These are phyloP conservation scores for Sutorius eximius DNA, from an alignment of 1,284 basidiomycete genomes.

Conservation along the genomic window DNA sequence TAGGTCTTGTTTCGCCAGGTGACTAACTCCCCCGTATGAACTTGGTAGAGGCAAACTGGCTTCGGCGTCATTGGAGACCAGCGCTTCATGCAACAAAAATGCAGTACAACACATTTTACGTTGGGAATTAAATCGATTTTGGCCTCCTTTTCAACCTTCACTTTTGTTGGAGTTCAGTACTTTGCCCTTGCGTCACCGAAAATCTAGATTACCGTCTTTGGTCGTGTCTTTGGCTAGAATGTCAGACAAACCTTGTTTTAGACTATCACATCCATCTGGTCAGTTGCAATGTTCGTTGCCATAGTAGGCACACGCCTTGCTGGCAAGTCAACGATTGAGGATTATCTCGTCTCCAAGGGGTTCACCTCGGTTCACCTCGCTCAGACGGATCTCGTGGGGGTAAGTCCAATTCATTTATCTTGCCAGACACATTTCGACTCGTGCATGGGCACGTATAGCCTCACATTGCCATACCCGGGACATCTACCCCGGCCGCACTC, in stretches of 20 bases:
- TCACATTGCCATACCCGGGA: not conserved
- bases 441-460: slow-evolving; percentile 12
- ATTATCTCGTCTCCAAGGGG: slow-evolving; percentile 65
- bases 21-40: not conserved
- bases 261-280: not conserved
- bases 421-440: not conserved
- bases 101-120: too few species aligned
- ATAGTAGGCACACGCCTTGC: slow-evolving; percentile 82
- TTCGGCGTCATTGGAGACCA: not conserved
- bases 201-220: not conserved
- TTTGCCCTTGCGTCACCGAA: not conserved
- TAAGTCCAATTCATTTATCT: slow-evolving; percentile 9
- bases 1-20: not conserved
- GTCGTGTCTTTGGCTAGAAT: not conserved
- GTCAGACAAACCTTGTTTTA: not conserved
- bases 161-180: not conserved
- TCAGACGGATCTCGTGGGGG: slow-evolving; percentile 14
- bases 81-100: not conserved
- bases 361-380: slow-evolving; percentile 48
- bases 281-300: slow-evolving; percentile 72
- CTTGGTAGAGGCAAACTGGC: not conserved
- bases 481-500: not conserved
- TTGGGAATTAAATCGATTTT: not conserved
- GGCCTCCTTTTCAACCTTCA: not conserved
- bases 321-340: slow-evolving; percentile 78